A percentile compares a stretch with the other conserved stretches of the same genome.
These are phyloP conservation scores for Colletotrichum gloeosporioides DNA, from an alignment of 2,329 filamentous ascomycete genomes.

Conservation along the genomic window DNA sequence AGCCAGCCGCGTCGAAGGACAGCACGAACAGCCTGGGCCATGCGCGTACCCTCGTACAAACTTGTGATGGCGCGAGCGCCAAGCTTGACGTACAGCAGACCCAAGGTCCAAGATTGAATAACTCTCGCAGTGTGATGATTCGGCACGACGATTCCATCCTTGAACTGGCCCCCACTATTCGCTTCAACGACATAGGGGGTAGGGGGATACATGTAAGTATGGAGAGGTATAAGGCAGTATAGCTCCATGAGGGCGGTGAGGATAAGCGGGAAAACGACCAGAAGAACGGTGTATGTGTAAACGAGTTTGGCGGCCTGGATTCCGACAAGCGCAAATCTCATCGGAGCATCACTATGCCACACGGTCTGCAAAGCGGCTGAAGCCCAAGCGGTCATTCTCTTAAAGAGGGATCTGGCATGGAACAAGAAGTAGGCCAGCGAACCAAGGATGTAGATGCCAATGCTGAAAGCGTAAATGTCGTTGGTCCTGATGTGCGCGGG, in stretches of 20 bases:
- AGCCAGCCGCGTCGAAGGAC: constrained; percentile 79
- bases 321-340: constrained; percentile 31
- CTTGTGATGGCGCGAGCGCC: constrained; percentile 71
- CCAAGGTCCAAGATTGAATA: constrained; percentile 93
- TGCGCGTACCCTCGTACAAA: constrained; percentile 71
- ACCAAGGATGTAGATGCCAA: constrained; percentile 84
- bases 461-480: constrained; percentile 95
- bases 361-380: constrained; percentile 28
- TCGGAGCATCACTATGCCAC: constrained; percentile 34
- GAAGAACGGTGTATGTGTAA: constrained; percentile 79
- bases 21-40: constrained; percentile 75
- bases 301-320: constrained; percentile 52
- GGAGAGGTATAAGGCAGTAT: constrained; percentile 85
- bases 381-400: constrained; percentile 35
- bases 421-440: constrained; percentile 66
- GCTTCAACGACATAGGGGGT: constrained; percentile 19
- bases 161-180: constrained; percentile 27
- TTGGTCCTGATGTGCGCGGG: constrained; percentile 79
- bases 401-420: constrained; percentile 49
- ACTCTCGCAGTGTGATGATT: constrained; percentile 76
- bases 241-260: constrained; percentile 84
- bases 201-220: constrained; percentile 71
- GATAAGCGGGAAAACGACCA: constrained; percentile 81
- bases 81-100: constrained; percentile 88
- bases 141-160: constrained; percentile 21